Percentiles rank a stretch among this genome's conserved stretches.
phyloP scores from a whole-genome alignment of 345 rosid species.

The Rhodamnia argentea region DNA sequence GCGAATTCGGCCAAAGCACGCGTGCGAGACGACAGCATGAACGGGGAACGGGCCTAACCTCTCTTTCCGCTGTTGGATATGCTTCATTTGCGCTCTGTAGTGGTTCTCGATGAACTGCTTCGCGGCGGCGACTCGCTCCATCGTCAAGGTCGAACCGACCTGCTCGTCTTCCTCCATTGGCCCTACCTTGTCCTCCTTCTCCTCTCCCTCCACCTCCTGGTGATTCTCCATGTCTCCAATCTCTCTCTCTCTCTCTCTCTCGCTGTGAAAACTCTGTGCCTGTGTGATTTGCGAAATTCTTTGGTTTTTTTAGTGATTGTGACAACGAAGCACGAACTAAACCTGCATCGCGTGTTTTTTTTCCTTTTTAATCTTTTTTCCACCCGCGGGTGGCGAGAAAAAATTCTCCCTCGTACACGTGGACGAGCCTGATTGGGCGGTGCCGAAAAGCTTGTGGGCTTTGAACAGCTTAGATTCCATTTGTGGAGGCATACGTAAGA shows the following conservation, averaged over 20 bases:
- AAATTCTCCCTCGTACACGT: background rate
- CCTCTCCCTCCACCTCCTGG: conserved; percentile 3
- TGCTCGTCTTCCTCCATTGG: conserved; percentile 36
- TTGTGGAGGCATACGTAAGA: background rate
- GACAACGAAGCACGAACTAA: background rate
- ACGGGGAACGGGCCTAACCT: conserved; percentile 20
- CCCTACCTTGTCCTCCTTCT: conserved; percentile 18
- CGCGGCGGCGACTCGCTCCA: conserved; percentile 85
- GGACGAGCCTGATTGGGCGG: background rate
- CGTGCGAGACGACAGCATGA: no score
- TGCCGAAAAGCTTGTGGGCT: background rate
- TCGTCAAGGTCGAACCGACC: conserved; percentile 52
- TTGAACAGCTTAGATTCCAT: background rate
- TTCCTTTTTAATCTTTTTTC: fast-evolving
- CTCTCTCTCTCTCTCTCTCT: background rate
- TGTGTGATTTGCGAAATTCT: background rate
- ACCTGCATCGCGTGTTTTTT: background rate
- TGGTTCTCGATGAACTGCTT: conserved; percentile 89
- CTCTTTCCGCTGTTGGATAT: conserved; percentile 65
- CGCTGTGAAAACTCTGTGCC: background rate
- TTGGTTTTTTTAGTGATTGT: background rate
- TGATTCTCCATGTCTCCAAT: conserved; percentile 19
- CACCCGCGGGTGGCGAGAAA: background rate
- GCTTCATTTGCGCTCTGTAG: conserved; percentile 80
- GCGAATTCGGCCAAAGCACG: background rate